Base-by-base conservation (phyloP, 768 basidiomycete genomes). In the Suillus alpinus region DNA sequence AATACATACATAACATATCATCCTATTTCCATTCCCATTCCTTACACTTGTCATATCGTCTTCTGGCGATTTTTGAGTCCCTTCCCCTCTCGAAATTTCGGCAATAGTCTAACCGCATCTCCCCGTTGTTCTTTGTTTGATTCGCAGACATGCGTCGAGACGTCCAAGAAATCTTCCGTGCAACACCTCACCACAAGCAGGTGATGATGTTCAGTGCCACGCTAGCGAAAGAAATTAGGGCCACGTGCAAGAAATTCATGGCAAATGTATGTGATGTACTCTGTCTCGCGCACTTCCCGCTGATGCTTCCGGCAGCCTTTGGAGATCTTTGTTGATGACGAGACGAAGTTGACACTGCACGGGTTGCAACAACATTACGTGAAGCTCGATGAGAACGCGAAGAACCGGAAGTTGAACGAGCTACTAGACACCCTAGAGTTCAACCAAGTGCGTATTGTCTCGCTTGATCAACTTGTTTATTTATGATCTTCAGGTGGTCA, bases 131-230 rank as follows among this genome's bases (percentile, higher is more conserved):
- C 80, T 83, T 77, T 86, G 59, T 71, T 74, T 74, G 34, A 70
- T 66, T 62, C 73, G 65, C 71, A 99, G 97, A 98, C 89, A 99
- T 99, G 97, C 96, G 97, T 81, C 94, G 97, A 73, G 97, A 99
- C 75, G 96, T 99, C 65, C 97, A 99, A 87, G 97, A 99, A 81
- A 98, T 99, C 70, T 99, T 98, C 86, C 90, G 96, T 69, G 86
- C 94, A 18, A 98, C 97, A 20, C 97, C 97, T 56, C 96, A 97
- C 77, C 95, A 97, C 85, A 99, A 99, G 82, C 96, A 99, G 83
- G 97, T 99, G 67, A 99, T 99, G 97, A 99, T 99, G 97, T 99
- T 99, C 83, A 96, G 94, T 69, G 97, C 97, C 43, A 99, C 97
- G 1, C 79, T 99, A 62, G 87, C 94, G 60, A 98, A 99, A 81